Percentiles rank a stretch among this genome's conserved stretches.
Evolutionary conservation across 257 asterid genomes (phyloP).

Genomic region (Solanum rostratum): DNA sequence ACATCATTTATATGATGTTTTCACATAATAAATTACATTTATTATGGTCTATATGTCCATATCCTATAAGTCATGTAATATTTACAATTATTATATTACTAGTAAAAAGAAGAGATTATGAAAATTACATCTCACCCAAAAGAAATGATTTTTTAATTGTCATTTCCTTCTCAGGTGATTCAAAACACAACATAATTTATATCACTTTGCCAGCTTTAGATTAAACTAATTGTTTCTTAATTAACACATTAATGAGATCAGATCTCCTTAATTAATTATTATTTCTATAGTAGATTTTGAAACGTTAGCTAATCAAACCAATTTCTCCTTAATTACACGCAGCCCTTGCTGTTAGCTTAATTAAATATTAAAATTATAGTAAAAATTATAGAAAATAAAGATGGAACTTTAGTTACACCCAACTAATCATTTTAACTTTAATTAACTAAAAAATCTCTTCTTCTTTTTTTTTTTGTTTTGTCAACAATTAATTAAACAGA

Average conservation of each 20-base stretch:
- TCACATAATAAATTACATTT: background rate
- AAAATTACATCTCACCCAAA: background rate
- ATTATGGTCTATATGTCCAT: background rate
- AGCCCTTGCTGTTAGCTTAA: too few species aligned
- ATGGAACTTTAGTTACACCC: background rate
- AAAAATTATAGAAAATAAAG: background rate
- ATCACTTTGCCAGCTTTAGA: background rate
- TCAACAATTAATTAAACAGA: background rate
- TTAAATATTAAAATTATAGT: background rate
- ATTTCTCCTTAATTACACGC: background rate
- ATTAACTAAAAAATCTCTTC: background rate
- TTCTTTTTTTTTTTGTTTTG: background rate
- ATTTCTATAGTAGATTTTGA: background rate
- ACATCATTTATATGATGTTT: background rate
- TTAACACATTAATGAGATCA: background rate
- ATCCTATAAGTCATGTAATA: background rate
- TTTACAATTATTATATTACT: background rate
- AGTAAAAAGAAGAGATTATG: background rate
- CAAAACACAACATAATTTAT: background rate
- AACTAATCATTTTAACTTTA: background rate
- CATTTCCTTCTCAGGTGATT: background rate
- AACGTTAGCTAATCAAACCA: slow-evolving; percentile 3
- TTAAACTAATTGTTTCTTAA: background rate
- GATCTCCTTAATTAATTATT: slow-evolving; percentile 2
- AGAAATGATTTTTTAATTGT: background rate